A percentile compares a stretch with the other conserved stretches of the same genome.
phyloP scores from a whole-genome alignment of 768 basidiomycete genomes.

The Termitomyces sp. region DNA sequence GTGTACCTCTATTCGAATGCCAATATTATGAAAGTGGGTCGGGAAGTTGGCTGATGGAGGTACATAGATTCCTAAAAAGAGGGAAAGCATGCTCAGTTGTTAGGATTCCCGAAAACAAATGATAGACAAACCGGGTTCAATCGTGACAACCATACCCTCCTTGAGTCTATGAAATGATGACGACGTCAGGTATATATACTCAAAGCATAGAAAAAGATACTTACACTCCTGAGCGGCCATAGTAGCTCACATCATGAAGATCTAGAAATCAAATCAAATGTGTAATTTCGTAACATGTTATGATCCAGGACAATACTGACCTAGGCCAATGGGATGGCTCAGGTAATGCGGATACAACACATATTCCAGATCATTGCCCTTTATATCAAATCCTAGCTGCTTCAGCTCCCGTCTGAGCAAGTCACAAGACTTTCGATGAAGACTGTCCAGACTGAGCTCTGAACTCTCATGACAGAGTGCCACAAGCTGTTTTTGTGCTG shows the following conservation, averaged over 20 bases:
- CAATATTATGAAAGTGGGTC: conserved; percentile 84
- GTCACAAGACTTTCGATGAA: conserved; percentile 73
- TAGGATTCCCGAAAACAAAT: not conserved
- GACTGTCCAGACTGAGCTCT: conserved; percentile 61
- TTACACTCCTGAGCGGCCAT: conserved; percentile 53
- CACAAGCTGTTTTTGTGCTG: conserved; percentile 68
- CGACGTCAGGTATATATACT: not conserved
- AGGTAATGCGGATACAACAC: conserved; percentile 91
- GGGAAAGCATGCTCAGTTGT: not conserved
- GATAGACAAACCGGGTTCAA: conserved; percentile 68
- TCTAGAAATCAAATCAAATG: conserved; percentile 41
- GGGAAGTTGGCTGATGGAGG: conserved; percentile 79
- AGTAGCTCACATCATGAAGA: conserved; percentile 78
- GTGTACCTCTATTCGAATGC: conserved; percentile 83
- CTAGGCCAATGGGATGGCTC: conserved; percentile 89
- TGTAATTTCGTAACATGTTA: not conserved
- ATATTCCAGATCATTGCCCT: conserved; percentile 59
- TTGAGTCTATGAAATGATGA: conserved; percentile 46
- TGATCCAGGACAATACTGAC: conserved; percentile 33
- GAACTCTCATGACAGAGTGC: conserved; percentile 54
- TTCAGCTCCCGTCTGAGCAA: conserved; percentile 68
- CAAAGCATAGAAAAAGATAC: conserved; percentile 19
- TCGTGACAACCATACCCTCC: conserved; percentile 87
- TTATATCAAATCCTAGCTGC: conserved; percentile 71
- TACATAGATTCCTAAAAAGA: conserved; percentile 88